Conservation (phyloP, 345 rosid genomes). For the Brassica cretica region DNA sequence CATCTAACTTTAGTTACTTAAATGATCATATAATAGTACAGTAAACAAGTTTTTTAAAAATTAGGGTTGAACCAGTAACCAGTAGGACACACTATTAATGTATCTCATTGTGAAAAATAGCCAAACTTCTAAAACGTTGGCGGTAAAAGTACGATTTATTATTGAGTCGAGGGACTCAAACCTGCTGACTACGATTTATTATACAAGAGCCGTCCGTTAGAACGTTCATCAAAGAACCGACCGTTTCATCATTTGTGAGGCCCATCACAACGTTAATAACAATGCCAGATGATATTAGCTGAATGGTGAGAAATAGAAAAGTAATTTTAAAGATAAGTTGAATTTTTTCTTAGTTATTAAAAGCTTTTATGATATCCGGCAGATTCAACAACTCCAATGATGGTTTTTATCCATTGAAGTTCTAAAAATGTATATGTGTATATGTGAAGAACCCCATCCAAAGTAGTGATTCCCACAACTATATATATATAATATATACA, state of each 20-base stretch:
- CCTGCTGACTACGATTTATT: not conserved
- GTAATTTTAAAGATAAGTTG: not conserved
- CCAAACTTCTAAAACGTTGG: not conserved
- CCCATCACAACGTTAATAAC: slow-evolving; percentile 8
- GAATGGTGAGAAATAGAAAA: not conserved
- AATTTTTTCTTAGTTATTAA: not conserved
- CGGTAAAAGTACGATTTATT: not conserved
- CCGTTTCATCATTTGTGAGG: slow-evolving; percentile 9
- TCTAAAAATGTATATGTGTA: too few species aligned
- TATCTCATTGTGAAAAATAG: not conserved
- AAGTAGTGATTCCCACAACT: too few species aligned
- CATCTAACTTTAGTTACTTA: not conserved
- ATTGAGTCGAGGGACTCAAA: not conserved
- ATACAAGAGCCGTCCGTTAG: slow-evolving; percentile 1
- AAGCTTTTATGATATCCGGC: not conserved
- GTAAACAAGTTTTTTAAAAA: too few species aligned
- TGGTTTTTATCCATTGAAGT: too few species aligned
- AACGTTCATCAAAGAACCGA: slow-evolving; percentile 1
- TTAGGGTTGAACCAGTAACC: not conserved
- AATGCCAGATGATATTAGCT: not conserved
- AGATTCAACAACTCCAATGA: not conserved
- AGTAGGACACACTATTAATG: not conserved
- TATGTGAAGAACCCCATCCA: too few species aligned
- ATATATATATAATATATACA: too few species aligned
- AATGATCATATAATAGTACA: not conserved